Percentiles rank a stretch among this genome's conserved stretches.
These are phyloP conservation scores for Trichoderma breve DNA, from an alignment of 2,329 filamentous ascomycete genomes.

Conservation along the genomic window DNA sequence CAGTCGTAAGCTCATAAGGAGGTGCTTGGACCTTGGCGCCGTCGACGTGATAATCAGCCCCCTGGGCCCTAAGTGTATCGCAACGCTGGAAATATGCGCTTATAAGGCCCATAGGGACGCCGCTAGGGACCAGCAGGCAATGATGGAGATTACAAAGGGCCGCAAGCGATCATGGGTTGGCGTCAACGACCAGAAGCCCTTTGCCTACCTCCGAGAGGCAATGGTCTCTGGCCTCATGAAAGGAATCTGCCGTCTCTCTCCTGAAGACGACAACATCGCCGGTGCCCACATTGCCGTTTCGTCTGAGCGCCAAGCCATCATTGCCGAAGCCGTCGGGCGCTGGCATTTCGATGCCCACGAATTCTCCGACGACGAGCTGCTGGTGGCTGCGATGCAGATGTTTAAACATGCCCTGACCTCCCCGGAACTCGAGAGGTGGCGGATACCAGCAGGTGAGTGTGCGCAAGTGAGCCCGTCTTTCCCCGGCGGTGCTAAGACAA, in stretches of 20 bases:
- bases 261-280: constrained; percentile 60
- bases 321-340: constrained; percentile 67
- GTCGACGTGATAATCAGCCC: constrained; percentile 82
- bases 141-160: constrained; percentile 69
- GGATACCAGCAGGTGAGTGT: constrained; percentile 69
- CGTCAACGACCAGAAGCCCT: constrained; percentile 78
- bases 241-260: constrained; percentile 73
- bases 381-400: constrained; percentile 83
- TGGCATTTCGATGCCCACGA: constrained; percentile 92
- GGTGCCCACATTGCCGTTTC: constrained; percentile 67
- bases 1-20: constrained; percentile 53
- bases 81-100: constrained; percentile 76
- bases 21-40: constrained; percentile 81
- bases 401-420: constrained; percentile 82
- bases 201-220: constrained; percentile 83
- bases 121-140: constrained; percentile 67
- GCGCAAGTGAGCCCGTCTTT: neutral
- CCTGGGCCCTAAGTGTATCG: constrained; percentile 68
- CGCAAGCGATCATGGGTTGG: constrained; percentile 92
- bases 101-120: constrained; percentile 80
- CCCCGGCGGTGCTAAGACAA: constrained; percentile 4
- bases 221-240: constrained; percentile 93
- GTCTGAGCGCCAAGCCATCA: constrained; percentile 60
- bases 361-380: constrained; percentile 84
- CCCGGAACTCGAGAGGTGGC: constrained; percentile 78